Base-by-base conservation (phyloP, 1,284 basidiomycete genomes). In the Schizophyllum commune region DNA sequence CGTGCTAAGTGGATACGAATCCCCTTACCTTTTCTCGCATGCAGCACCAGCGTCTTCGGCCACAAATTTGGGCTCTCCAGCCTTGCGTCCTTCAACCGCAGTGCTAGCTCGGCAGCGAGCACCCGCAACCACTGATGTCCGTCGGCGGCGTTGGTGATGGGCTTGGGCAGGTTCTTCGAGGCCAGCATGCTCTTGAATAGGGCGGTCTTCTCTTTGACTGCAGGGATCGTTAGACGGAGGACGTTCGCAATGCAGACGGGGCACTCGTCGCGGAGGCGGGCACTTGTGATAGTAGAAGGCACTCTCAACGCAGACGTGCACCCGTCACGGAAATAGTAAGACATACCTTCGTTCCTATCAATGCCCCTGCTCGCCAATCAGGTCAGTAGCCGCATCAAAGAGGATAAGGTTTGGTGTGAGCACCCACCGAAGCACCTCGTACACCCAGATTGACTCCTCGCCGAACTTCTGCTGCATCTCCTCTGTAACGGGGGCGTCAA, bases 171-270 rank as follows among this genome's bases (percentile, higher is more conserved):
- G 69, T 96, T 97, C 73, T 98, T 98, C 9, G 92, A 89, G 0
- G 94, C 93, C 58, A 94, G 77, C 95, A 98, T 98, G 65, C 91
- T 94, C 76, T 97, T 97, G 64, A 83, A 87, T 52, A 89, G 77
- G 0, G 82, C 78, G 2, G 89, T 81, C 71, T 94, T 94, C 68
- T 93, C 91, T 70, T 93, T 95, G 55, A 97, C 95, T 92, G 67
- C 47, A 64, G 34, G 4, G 52, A 64, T 32, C 39, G 66, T 66
- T 62, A 71, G 67, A 69, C 63, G 61, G 52, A 39, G 34, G 7
- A n/a, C n/a, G n/a, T n/a, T n/a, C n/a, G n/a, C n/a, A n/a, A n/a
- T n/a, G n/a, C n/a, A n/a, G n/a, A n/a, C n/a, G n/a, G n/a, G n/a
- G n/a, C n/a, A n/a, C n/a, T n/a, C n/a, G n/a, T n/a, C n/a, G n/a